Conservation (phyloP, 352 stramenopile genomes). For the Phytophthora lateralis region DNA sequence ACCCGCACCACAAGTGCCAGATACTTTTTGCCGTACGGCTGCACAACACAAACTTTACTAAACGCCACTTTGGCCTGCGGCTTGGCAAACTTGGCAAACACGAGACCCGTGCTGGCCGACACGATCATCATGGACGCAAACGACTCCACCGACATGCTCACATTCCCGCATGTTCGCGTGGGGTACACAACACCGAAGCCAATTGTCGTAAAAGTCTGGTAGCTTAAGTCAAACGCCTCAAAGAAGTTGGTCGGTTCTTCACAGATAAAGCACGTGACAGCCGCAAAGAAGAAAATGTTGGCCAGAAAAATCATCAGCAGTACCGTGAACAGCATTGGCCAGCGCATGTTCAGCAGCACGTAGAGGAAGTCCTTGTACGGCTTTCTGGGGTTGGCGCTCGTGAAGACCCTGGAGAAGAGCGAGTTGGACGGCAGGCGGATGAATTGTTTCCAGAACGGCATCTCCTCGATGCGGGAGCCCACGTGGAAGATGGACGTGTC, state of each 20-base stretch:
- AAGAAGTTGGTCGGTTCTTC: conserved; percentile 60
- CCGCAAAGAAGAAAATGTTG: conserved; percentile 71
- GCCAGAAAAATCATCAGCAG: conserved; percentile 60
- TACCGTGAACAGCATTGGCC: conserved; percentile 71
- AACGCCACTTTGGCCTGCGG: conserved; percentile 81
- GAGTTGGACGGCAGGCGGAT: conserved; percentile 70
- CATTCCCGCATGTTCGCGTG: conserved; percentile 63
- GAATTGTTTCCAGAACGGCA: conserved; percentile 76
- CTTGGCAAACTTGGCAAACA: conserved; percentile 87
- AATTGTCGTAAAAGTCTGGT: conserved; percentile 89
- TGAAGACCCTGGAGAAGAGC: conserved; percentile 71
- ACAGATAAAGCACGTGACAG: conserved; percentile 53
- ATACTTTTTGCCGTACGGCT: conserved; percentile 77
- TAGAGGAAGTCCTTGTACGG: conserved; percentile 88
- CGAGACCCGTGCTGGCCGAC: conserved; percentile 79
- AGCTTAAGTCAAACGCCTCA: conserved; percentile 75
- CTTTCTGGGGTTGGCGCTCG: conserved; percentile 61
- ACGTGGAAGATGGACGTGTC: conserved; percentile 69
- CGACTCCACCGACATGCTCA: conserved; percentile 75
- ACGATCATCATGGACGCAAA: conserved; percentile 85
- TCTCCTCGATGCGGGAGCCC: conserved; percentile 61
- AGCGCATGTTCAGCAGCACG: conserved; percentile 83
- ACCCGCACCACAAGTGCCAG: conserved; percentile 79
- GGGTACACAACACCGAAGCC: conserved; percentile 83
- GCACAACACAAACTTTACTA: conserved; percentile 77